Evolutionary conservation across 768 basidiomycete species (phyloP).

Genomic region (Boletus patriciae): DNA sequence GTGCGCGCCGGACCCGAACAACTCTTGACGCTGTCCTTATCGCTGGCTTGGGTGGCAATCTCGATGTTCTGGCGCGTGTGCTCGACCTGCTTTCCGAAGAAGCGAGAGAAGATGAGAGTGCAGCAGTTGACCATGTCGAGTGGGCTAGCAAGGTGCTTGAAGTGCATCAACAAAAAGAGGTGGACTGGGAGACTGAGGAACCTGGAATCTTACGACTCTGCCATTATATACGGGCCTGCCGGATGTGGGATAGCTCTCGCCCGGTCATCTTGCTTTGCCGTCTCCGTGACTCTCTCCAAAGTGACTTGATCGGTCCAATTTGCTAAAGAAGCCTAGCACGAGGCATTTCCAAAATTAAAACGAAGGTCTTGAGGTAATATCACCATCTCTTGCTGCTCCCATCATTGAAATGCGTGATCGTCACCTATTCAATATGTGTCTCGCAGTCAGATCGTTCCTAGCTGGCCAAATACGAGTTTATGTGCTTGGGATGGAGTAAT

Average conservation of each 20-base stretch:
- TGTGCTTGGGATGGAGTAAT: slow-evolving; percentile 20
- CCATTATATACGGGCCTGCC: slow-evolving; percentile 25
- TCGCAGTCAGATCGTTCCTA: slow-evolving; percentile 31
- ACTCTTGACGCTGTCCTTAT: slow-evolving; percentile 31
- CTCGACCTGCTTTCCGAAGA: slow-evolving; percentile 23
- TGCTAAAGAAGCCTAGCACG: slow-evolving; percentile 24
- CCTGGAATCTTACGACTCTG: slow-evolving; percentile 5
- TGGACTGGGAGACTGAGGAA: slow-evolving; percentile 11
- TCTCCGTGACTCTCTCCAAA: slow-evolving; percentile 15
- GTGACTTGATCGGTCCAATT: slow-evolving; percentile 19
- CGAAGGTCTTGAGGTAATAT: slow-evolving; percentile 35
- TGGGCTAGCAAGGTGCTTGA: slow-evolving; percentile 21
- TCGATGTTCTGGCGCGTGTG: slow-evolving; percentile 23
- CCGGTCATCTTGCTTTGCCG: slow-evolving; percentile 19
- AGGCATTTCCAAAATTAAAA: slow-evolving; percentile 30
- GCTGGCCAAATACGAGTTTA: slow-evolving; percentile 20
- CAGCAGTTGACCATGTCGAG: slow-evolving; percentile 29
- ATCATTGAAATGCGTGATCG: slow-evolving; percentile 35
- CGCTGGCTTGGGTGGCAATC: slow-evolving; percentile 19
- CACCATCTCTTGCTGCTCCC: slow-evolving; percentile 24
- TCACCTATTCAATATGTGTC: slow-evolving; percentile 24
- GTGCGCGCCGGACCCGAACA: slow-evolving; percentile 36
- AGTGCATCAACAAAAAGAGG: slow-evolving; percentile 24
- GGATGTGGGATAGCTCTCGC: slow-evolving; percentile 14
- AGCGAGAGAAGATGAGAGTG: slow-evolving; percentile 23